Base-by-base conservation (phyloP, 495 filamentous ascomycete genomes). In the Friedmanniomyces endolithicus region DNA sequence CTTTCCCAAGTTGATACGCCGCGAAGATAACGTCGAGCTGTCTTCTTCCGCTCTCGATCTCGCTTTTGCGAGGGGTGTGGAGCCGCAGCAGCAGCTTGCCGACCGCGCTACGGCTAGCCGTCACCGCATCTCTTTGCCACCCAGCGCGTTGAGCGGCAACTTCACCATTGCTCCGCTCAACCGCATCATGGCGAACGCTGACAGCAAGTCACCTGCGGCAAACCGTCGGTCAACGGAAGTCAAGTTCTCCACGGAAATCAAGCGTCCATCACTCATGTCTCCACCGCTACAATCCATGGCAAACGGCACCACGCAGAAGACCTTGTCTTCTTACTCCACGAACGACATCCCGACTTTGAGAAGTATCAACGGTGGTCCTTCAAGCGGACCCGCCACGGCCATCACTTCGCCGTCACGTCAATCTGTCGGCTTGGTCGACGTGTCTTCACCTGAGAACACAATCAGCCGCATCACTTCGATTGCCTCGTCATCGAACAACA, bases 271-370 rank as follows among this genome's bases (percentile, higher is more conserved):
- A 45, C 61, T 65, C 22, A 68, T 75, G 66, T 74, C 70, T 54
- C 78, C 73, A 65, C 81, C 70, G 56, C 84, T 52, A 39, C 48
- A 22, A 35, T 54, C 50, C 16, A 24, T 53, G 8, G 19, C 59
- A 45, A 65, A 64, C 55, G 68, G 65, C 37, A 62, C 31, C 25
- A 40, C 65, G 57, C 67, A 75, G 57, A 90, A 80, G 72, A 68
- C 94, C 34, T 85, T 89, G 68, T 81, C 85, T 2, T 95, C 90
- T 1, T 96, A 87, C 69, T 96, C 92, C 1, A 83, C 88, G 20
- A 86, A 83, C 65, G 92, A 96, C 62, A 72, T 96, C 4, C 86
- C 90, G n/a, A 94, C 89, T 0, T 72, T 88, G 59, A 92, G 89
- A 74, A 80, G 70, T 27, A 72, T 74, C 45, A 65, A 67, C 66